Evolutionary conservation across 768 basidiomycete species (phyloP), one percentile per base, ranked within the genome.

Genomic region (Tylopilus rubrobrunneus): DNA sequence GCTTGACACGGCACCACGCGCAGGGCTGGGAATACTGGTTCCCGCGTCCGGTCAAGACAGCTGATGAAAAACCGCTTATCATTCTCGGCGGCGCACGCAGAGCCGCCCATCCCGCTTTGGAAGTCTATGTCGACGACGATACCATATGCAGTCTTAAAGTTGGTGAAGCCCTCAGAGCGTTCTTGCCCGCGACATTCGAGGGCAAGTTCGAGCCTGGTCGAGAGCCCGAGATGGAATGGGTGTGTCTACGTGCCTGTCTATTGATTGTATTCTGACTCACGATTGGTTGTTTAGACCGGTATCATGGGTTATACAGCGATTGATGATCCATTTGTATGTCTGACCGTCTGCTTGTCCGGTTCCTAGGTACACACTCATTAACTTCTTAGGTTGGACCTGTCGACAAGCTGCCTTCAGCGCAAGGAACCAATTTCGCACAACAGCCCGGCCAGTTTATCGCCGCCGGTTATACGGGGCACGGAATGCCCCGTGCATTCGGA

Each of bases 141-240:
- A 75, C 80, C 4, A 66, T 55, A 0, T 58, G 86, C 21, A 79
- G 84, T 57, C 62, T 70, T 1, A 53, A 57, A 1, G 79, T 85
- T 2, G 77, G 84, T 2, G 61, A 64, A 36, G 70, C 70, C 3
- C 68, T 92, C 56, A 73, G 82, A n/a, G 67, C 61, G 4, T 90
- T 87, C 64, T 67, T 92, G 9, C 84, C 85, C 0, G 63, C 62
- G 0, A 64, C 83, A 6, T 88, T 86, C 57, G 77, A 83, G 0
- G 77, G 71, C 11, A 74, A 77, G 57, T 86, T 80, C 55, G 76
- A 78, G 51, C 60, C 57, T 12, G 74, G 69, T 4, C 62, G 53
- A n/a, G 75, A 80, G 48, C 83, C 83, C 7, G 87, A 89, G 66
- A 82, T 84, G 78, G 88, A 92, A 76, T 94, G 92, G 90, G 89